Base-by-base conservation (phyloP, 305 asterid species). In the Fraxinus albicans region DNA sequence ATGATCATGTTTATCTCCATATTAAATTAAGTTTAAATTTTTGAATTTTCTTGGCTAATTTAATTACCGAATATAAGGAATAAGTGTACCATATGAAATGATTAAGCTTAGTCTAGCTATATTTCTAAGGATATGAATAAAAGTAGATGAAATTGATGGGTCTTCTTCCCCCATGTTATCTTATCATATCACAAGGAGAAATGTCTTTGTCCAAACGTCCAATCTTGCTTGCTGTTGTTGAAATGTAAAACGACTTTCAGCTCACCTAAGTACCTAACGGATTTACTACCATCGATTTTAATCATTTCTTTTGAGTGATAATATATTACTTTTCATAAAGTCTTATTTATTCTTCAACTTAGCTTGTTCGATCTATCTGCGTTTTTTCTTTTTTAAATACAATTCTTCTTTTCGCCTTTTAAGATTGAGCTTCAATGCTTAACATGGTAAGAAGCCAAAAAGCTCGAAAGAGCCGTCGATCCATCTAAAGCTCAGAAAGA, bases 131-230 rank as follows among this genome's bases (percentile, higher is more conserved):
- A 79, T 87, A 83, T 81, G 80, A 85, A 79, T 67, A 58, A 77
- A 40, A 81, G 13, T 34, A 76, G 10, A 78, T 82, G 84, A 63
- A 83, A 83, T 80, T 80, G 83, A 84, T 79, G 76, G 86, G 90
- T 84, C 79, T 80, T 83, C 76, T 77, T 81, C 80, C 67, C 42
- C 73, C 83, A 83, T 82, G 80, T 83, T 63, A 69, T 72, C 21
- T 83, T 77, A 82, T 86, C 81, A 88, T 88, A 80, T 74, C 65
- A 44, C 76, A 79, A 81, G 82, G 80, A 80, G 80, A 79, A 25
- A 70, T 79, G 90, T 86, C 92, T 13, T 82, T 83, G 65, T 89
- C 89, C 63, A 73, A 78, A 70, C 9, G 86, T 86, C 90, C 80
- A 82, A 82, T 84, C 86, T 83, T 65, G 73, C 10, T 83, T 73